Evolutionary conservation across 441 rosid species (phyloP), one percentile per base, ranked within the genome.

Genomic region (Corymbia calophylla): DNA sequence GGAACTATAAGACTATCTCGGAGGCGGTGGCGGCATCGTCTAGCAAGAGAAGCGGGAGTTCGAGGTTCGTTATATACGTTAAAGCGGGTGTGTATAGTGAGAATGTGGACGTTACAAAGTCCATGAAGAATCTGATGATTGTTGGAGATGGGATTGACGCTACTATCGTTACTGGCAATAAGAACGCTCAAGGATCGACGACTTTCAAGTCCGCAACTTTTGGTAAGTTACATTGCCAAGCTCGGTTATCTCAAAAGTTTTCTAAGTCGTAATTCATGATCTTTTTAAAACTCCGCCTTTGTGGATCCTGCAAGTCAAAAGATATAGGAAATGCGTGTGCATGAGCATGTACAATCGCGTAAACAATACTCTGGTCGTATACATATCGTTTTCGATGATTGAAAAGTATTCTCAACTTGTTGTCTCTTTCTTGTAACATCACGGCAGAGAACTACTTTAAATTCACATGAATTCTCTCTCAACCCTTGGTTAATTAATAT

Each of bases 141-240:
- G 80, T 94, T 44, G 97, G 96, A 27, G 96, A 95, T 70, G 97
- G 97, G n/a, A 93, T 94, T 9, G 95, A 91, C 73, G 94, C 94
- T 29, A 95, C 97, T 3, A 66, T 94, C 14, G 92, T 95, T 87
- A 95, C 95, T 29, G 94, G 95, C 16, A 90, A 80, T 89, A 92
- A 89, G 82, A 95, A 89, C 90, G 92, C 91, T 55, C 53, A 91
- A 55, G 93, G 95, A 49, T 81, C 94, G 58, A 94, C 96, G 53
- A 95, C 97, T 88, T 95, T 95, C 90, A 64, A 94, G 31, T 90
- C 97, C 53, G 97, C 96, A 25, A 95, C 97, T 81, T 92, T 95
- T 85, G 96, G 97, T 95, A 94, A 90, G 91, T 56, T 77, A 77
- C 84, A 77, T 44, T 77, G n/a, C 48, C 84, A 77, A 77, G 17